A percentile compares a stretch with the other conserved stretches of the same genome.
Evolutionary conservation across 176 grass and related monocot species (phyloP).

Genomic region (Lolium rigidum): DNA sequence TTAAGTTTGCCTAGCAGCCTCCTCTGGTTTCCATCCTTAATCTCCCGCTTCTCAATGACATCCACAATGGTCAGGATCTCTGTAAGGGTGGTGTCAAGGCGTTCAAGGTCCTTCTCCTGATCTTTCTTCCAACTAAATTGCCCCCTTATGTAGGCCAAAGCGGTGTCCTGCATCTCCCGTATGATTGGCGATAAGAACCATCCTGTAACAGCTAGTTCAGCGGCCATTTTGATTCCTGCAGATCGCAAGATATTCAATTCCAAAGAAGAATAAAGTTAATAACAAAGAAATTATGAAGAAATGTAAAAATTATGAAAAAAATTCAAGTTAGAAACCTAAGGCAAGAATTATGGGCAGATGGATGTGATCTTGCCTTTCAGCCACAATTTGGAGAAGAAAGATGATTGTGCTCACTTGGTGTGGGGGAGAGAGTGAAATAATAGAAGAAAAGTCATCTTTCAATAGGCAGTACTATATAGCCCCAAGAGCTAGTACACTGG

Average conservation of each 20-base stretch:
- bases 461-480: background rate
- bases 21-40: constrained; percentile 48
- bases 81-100: constrained; percentile 52
- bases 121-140: constrained; percentile 54
- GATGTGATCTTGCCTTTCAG: background rate
- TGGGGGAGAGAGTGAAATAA: background rate
- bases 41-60: constrained; percentile 54
- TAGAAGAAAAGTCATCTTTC: constrained; percentile 8
- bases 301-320: background rate
- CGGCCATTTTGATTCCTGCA: constrained; percentile 34
- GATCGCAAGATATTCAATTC: constrained; percentile 1
- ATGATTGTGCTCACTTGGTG: background rate
- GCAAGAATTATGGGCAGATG: background rate
- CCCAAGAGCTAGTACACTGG: background rate
- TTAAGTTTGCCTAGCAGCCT: constrained; percentile 59
- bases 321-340: constrained; percentile 10
- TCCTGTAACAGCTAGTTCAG: constrained; percentile 50
- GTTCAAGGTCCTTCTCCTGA: constrained; percentile 55
- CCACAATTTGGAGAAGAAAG: background rate
- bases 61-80: constrained; percentile 52
- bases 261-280: constrained; percentile 20
- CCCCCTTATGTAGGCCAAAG: constrained; percentile 54
- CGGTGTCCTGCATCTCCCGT: constrained; percentile 53
- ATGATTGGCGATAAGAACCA: constrained; percentile 72
- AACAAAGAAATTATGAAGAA: background rate